phyloP scores from a whole-genome alignment of 2,329 filamentous ascomycete species.

The Botrytis fragariae region DNA sequence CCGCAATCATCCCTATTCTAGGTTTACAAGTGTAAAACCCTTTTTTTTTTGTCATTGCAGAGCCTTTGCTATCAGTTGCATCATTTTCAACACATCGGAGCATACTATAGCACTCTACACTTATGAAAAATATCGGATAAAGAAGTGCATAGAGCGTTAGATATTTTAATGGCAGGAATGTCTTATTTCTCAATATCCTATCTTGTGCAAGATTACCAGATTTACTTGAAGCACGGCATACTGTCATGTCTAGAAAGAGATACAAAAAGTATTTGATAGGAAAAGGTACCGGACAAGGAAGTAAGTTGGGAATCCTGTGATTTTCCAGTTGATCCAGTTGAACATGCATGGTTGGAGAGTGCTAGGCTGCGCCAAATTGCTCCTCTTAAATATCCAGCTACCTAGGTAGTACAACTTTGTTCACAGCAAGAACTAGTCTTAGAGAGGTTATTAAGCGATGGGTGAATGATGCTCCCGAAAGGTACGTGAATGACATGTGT shows the following conservation, averaged over 20 bases:
- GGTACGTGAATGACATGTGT: background rate
- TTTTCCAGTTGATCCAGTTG: background rate
- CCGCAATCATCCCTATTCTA: too few species aligned
- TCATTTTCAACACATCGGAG: too few species aligned
- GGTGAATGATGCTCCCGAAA: background rate
- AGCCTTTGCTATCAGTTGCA: too few species aligned
- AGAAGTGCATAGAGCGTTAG: background rate
- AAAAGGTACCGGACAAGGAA: accelerated
- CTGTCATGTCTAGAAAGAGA: too few species aligned
- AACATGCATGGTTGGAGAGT: background rate
- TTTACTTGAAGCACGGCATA: background rate
- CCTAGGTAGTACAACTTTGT: background rate
- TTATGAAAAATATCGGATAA: accelerated
- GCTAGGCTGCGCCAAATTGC: background rate
- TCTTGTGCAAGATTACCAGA: background rate
- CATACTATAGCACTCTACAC: background rate
- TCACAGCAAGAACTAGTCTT: too few species aligned
- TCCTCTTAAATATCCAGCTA: background rate
- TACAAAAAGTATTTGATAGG: too few species aligned
- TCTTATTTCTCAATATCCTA: accelerated
- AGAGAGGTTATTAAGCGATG: accelerated
- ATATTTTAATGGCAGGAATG: background rate
- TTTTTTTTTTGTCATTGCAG: background rate
- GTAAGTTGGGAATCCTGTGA: accelerated
- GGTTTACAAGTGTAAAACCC: accelerated